Base-by-base conservation (phyloP, 169 alveolate species). In the Eimeria zaria region DNA sequence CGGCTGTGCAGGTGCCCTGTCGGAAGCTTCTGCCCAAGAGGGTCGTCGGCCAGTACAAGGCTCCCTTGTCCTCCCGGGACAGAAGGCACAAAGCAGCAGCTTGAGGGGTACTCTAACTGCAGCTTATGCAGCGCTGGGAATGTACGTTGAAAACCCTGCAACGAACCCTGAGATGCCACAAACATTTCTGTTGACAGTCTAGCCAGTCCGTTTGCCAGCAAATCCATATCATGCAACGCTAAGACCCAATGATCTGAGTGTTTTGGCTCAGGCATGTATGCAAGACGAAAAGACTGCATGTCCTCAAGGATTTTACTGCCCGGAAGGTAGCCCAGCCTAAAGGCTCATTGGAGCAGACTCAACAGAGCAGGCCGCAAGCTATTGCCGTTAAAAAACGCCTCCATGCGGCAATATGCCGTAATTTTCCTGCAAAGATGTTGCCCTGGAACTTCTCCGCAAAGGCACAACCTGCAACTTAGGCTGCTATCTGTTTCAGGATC, bases 241-340 rank as follows among this genome's bases (percentile, higher is more conserved):
- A 44, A 4, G 89, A 27, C 44, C 1, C 76, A 83, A 16, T 18
- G 53, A 81, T 46, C 9, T 76, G 36, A 14, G 41, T n/a, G 62
- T n/a, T 87, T 87, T 41, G 62, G 30, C 46, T 62, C 93, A 87
- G 93, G 83, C 53, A 1, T 87, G 93, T 36, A 20, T n/a, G 24
- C 30, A 9, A 39, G 9, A 5, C 16, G 16, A 18, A 12, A 36
- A 87, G 20, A 48, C 30, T 33, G 18, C 0, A 33, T 87, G 93
- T 83, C 93, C 93, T 30, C 81, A 41, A 60, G 93, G 93, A 58
- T 60, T 36, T 71, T 87, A 87, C 71, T 87, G 93, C 64, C 93
- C 81, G 33, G 55, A 14, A 60, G 93, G 93, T 87, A 62, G 33
- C 46, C 83, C 41, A 80, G n/a, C 11, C 36, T 3, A 36, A 83